Percentiles rank a stretch among this genome's conserved stretches.
Conservation (phyloP, 306 rosid genomes). For the Prunus dulcis region DNA sequence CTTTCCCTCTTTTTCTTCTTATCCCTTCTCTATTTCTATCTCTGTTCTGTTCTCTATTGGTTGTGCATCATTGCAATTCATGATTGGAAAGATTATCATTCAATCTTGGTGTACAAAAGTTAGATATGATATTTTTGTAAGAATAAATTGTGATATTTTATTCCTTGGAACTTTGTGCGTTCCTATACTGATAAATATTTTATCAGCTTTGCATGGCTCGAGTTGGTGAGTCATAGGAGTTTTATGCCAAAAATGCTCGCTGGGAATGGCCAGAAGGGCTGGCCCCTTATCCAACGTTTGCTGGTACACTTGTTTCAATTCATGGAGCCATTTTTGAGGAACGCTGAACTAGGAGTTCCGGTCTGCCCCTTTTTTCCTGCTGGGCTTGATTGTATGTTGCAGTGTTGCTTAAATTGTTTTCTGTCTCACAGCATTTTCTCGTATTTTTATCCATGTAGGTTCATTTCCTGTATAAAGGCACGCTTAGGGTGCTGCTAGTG, state of each 20-base stretch:
- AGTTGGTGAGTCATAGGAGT: constrained; percentile 91
- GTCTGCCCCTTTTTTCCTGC: constrained; percentile 36
- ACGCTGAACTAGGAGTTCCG: constrained; percentile 86
- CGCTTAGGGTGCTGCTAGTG: constrained; percentile 91
- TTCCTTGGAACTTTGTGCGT: not conserved
- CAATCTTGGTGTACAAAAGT: not conserved
- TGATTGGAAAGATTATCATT: not conserved
- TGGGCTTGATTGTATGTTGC: constrained; percentile 13
- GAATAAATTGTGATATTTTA: not conserved
- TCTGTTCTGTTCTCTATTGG: not conserved
- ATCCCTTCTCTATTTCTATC: not conserved
- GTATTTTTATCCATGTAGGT: constrained; percentile 44
- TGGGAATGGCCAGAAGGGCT: constrained; percentile 90
- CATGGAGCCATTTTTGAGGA: constrained; percentile 96
- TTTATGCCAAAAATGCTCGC: constrained; percentile 95
- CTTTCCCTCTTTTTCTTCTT: not conserved
- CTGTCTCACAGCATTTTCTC: not conserved
- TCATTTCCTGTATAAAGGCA: constrained; percentile 85
- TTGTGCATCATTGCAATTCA: not conserved
- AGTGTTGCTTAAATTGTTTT: not conserved
- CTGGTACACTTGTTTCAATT: constrained; percentile 91
- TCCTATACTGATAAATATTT: constrained; percentile 24
- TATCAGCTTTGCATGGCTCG: constrained; percentile 96
- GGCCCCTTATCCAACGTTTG: constrained; percentile 84
- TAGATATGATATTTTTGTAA: not conserved